These are phyloP conservation scores for Miscanthus lutarioriparius DNA, from an alignment of 176 grass and related monocot species.

Conservation along the genomic window DNA sequence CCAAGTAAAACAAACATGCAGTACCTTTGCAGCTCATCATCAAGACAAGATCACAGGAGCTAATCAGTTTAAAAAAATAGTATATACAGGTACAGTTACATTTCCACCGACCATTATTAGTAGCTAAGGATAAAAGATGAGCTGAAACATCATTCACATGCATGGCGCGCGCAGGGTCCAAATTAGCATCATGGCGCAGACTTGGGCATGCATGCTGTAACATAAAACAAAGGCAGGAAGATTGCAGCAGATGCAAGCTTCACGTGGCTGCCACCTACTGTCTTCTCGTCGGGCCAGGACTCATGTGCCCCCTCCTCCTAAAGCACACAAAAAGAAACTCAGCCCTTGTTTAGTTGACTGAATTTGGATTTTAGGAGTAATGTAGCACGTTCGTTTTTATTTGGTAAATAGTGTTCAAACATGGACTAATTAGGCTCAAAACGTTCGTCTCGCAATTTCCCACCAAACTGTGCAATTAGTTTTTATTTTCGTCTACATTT, in stretches of 20 bases:
- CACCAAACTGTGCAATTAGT: too few relatives aligned
- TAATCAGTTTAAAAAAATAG: neutral
- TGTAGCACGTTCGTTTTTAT: too few relatives aligned
- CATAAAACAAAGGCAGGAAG: conserved; percentile 32
- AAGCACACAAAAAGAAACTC: neutral
- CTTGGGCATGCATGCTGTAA: neutral
- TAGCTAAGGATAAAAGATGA: neutral
- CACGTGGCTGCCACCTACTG: conserved; percentile 38
- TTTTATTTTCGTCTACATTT: too few relatives aligned
- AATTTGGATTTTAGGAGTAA: too few relatives aligned
- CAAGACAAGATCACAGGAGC: neutral
- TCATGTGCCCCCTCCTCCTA: conserved; percentile 24
- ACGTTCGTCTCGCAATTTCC: too few relatives aligned
- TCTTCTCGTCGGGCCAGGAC: conserved; percentile 3
- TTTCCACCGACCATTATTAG: conserved; percentile 32
- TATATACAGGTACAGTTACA: conserved; percentile 8
- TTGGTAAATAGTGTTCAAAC: too few relatives aligned
- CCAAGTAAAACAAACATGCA: conserved; percentile 11
- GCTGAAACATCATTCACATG: conserved; percentile 25
- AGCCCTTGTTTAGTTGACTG: too few relatives aligned
- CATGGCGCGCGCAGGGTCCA: conserved; percentile 18
- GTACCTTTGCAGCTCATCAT: conserved; percentile 30
- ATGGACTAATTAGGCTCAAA: too few relatives aligned
- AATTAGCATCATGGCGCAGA: conserved; percentile 33
- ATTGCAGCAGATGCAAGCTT: conserved; percentile 48